A percentile compares a stretch with the other conserved stretches of the same genome.
These are phyloP conservation scores for Glycine tomentella DNA, from an alignment of 306 rosid species.

Conservation along the genomic window DNA sequence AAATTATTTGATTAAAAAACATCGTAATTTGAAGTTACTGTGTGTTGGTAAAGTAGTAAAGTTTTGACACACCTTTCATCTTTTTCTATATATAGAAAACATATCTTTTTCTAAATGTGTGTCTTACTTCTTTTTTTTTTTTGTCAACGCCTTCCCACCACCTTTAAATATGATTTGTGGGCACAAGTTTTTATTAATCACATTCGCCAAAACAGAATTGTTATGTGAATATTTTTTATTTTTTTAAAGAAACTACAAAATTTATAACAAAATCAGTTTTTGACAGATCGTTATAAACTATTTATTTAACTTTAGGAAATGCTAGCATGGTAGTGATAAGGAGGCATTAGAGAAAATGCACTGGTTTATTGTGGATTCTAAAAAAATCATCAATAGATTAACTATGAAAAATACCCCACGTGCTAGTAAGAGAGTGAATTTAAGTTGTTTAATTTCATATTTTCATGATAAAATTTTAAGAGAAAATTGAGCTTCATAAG, in stretches of 20 bases:
- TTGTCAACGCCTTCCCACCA: neutral
- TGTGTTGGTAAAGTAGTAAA: neutral
- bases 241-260: neutral
- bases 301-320: neutral
- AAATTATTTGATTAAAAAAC: no score
- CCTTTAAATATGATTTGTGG: neutral
- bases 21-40: no score
- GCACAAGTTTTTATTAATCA: neutral
- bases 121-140: neutral
- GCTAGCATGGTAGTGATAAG: neutral
- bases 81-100: neutral
- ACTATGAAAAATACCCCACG: neutral
- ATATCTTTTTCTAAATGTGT: neutral
- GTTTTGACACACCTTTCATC: neutral
- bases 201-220: neutral
- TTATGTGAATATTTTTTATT: neutral
- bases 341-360: neutral
- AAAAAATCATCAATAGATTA: neutral
- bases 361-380: no score
- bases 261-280: neutral
- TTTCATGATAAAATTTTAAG: neutral
- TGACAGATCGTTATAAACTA: neutral
- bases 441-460: neutral
- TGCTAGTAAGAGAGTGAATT: neutral
- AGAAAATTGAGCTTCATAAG: no score